Percentiles rank a stretch among this genome's conserved stretches.
phyloP scores from a whole-genome alignment of 225 moss, liverwort and hornwort genomes.

The Polytrichum commune region DNA sequence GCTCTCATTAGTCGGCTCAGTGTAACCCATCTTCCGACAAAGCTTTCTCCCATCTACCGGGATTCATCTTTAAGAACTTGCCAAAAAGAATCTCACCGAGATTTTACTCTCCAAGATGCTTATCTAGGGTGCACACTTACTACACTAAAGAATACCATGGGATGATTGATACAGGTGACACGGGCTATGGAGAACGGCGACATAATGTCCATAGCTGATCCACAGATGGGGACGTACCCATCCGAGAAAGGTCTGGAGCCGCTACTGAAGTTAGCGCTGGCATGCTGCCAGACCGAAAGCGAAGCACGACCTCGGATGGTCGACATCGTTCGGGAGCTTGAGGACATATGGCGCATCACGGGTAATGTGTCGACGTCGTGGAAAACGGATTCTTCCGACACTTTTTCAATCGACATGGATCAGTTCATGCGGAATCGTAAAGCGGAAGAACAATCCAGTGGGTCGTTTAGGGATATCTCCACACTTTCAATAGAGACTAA shows the following conservation, averaged over 20 bases:
- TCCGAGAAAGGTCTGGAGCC: slow-evolving; percentile 42
- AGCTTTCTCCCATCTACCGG: too few relatives aligned
- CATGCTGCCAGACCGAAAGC: slow-evolving; percentile 61
- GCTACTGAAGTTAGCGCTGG: slow-evolving; percentile 47
- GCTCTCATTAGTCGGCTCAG: too few relatives aligned
- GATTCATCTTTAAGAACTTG: too few relatives aligned
- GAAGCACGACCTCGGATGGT: slow-evolving; percentile 69
- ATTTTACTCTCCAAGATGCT: too few relatives aligned
- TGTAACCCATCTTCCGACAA: too few relatives aligned
- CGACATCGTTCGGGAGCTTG: slow-evolving; percentile 64
- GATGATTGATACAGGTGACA: slow-evolving; percentile 26
- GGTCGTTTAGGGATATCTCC: slow-evolving; percentile 11
- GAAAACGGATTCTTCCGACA: slow-evolving; percentile 21
- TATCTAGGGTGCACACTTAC: too few relatives aligned
- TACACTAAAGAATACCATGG: too few relatives aligned
- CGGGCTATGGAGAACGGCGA: slow-evolving; percentile 40
- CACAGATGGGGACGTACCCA: slow-evolving; percentile 56
- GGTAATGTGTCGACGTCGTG: slow-evolving; percentile 5
- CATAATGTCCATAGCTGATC: slow-evolving; percentile 53
- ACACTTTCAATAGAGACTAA: neutral
- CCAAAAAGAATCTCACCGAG: too few relatives aligned
- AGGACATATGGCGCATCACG: slow-evolving; percentile 57
- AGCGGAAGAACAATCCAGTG: neutral
- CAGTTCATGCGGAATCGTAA: neutral
- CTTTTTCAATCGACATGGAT: slow-evolving; percentile 44